phyloP scores from a whole-genome alignment of 148 eudicot species.

The Agrostemma githago region DNA sequence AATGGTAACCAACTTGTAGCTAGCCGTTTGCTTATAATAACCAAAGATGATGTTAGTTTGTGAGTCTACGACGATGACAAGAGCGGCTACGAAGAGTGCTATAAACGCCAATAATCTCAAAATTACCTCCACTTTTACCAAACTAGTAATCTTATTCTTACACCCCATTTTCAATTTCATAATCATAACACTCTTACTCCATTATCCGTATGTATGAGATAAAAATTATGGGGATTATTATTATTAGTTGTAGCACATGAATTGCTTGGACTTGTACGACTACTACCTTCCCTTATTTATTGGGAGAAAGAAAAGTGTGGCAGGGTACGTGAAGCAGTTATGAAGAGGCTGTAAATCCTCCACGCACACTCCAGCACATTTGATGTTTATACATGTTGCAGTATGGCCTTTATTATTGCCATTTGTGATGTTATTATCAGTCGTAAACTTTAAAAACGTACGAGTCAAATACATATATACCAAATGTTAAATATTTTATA shows the following conservation, averaged over 20 bases:
- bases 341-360: conserved; percentile 14
- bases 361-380: conserved; percentile 12
- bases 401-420: conserved; percentile 12
- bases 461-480: no score
- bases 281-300: background rate
- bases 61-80: conserved; percentile 32
- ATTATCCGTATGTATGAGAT: no score
- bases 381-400: background rate
- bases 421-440: no score
- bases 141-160: background rate
- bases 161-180: background rate
- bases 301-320: background rate
- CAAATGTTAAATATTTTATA: no score
- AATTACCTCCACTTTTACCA: conserved; percentile 26
- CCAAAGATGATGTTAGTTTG: conserved; percentile 40
- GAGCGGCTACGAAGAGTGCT: conserved; percentile 31
- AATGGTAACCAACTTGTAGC: conserved; percentile 27
- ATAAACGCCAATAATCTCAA: conserved; percentile 37
- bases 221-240: no score
- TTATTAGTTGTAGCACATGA: background rate
- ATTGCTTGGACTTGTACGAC: no score
- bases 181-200: background rate
- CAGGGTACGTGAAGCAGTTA: conserved; percentile 2
- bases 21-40: conserved; percentile 27
- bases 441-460: no score